These are phyloP conservation scores for Alternaria hordeiaustralica DNA, from an alignment of 2,329 filamentous ascomycete genomes.

Conservation along the genomic window DNA sequence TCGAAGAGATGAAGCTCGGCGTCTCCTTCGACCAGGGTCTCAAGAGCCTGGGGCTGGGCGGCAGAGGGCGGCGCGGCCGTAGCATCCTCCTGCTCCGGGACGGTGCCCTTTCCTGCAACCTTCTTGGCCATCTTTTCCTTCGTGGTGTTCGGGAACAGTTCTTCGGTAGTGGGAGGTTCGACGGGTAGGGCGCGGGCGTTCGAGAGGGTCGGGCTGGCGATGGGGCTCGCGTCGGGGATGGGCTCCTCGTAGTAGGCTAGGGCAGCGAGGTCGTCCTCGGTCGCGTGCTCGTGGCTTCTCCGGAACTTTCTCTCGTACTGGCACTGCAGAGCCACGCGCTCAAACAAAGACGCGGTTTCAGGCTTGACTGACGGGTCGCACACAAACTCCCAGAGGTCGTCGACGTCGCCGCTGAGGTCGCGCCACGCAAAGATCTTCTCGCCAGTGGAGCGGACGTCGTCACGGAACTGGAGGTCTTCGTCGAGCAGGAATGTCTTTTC, in stretches of 20 bases:
- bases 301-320: conserved; percentile 98
- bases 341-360: conserved; percentile 78
- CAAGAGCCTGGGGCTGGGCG: conserved; percentile 70
- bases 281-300: conserved; percentile 78
- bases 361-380: conserved; percentile 77
- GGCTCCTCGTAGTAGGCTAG: conserved; percentile 77
- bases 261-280: conserved; percentile 78
- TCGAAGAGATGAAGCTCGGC: conserved; percentile 95
- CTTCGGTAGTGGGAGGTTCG: conserved; percentile 37
- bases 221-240: conserved; percentile 66
- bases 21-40: conserved; percentile 75
- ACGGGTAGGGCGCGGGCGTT: conserved; percentile 46
- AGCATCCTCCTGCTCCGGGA: conserved; percentile 51
- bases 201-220: conserved; percentile 55
- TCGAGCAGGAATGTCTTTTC: conserved; percentile 98
- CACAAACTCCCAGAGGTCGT: conserved; percentile 97
- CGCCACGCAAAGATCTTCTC: conserved; percentile 93
- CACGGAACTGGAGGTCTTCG: conserved; percentile 85
- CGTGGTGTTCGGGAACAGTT: conserved; percentile 46
- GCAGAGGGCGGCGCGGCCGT: conserved; percentile 67
- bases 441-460: conserved; percentile 78
- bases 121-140: conserved; percentile 53
- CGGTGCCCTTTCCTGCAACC: conserved; percentile 42
- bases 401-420: conserved; percentile 89
- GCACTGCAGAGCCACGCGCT: conserved; percentile 84